phyloP scores from a whole-genome alignment of 2,329 filamentous ascomycete species.

The Ilyonectria destructans region DNA sequence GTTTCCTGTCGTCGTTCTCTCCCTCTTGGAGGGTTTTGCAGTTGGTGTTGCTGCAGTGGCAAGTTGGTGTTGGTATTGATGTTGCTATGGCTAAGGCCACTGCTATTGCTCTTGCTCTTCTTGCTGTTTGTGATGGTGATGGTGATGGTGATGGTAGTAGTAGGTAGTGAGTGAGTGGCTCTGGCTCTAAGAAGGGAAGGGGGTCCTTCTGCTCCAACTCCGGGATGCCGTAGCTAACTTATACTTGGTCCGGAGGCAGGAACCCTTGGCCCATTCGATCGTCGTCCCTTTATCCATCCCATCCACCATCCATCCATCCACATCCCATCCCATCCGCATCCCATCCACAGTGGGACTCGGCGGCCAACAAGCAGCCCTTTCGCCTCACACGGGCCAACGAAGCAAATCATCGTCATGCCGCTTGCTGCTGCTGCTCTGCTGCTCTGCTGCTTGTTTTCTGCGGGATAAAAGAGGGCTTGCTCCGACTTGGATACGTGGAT shows the following conservation, averaged over 20 bases:
- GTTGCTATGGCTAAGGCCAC: background rate
- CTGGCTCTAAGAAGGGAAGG: conserved; percentile 13
- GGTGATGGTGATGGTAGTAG: background rate
- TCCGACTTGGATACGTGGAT: conserved; percentile 52
- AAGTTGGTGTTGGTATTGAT: background rate
- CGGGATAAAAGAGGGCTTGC: conserved; percentile 56
- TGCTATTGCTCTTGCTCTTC: background rate
- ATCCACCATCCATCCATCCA: conserved; percentile 37
- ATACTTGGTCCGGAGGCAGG: conserved; percentile 52
- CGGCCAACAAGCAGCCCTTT: conserved; percentile 49
- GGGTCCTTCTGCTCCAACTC: background rate
- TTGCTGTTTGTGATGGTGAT: background rate
- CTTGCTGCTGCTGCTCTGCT: conserved; percentile 36
- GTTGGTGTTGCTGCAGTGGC: background rate
- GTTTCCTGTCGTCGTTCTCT: background rate
- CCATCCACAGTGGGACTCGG: conserved; percentile 51
- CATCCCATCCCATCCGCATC: conserved; percentile 2
- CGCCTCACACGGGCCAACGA: conserved; percentile 49
- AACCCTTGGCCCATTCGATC: conserved; percentile 44
- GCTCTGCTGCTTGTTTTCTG: conserved; percentile 41
- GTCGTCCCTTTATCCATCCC: conserved; percentile 47
- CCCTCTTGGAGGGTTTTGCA: background rate
- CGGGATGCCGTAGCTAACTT: conserved; percentile 56
- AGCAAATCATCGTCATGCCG: conserved; percentile 47
- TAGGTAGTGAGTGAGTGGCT: background rate